phyloP scores from a whole-genome alignment of 306 rosid species.

The Mucuna pruriens region DNA sequence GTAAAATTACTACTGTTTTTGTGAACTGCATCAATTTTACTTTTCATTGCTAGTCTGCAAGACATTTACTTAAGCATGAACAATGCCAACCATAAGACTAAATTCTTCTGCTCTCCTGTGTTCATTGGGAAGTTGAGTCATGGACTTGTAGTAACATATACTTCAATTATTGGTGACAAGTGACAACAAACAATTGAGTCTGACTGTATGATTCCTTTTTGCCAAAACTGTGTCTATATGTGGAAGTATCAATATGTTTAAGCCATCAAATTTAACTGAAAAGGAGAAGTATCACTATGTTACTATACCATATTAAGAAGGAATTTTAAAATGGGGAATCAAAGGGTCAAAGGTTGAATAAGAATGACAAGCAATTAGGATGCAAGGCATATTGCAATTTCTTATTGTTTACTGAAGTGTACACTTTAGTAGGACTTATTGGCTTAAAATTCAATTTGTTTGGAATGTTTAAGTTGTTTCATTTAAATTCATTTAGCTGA shows the following conservation, averaged over 20 bases:
- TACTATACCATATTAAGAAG: background rate
- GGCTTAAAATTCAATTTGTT: background rate
- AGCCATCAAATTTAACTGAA: background rate
- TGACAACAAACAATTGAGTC: background rate
- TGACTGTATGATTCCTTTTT: background rate
- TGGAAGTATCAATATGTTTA: background rate
- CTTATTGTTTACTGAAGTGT: background rate
- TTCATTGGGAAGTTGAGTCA: background rate
- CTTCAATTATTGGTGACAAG: background rate
- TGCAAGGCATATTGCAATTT: background rate
- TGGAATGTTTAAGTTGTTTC: background rate
- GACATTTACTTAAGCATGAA: background rate
- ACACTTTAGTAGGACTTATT: constrained; percentile 12
- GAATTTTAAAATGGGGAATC: background rate
- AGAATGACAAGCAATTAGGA: background rate
- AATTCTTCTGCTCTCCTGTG: background rate
- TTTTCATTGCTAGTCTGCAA: constrained; percentile 1
- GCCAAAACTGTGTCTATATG: background rate
- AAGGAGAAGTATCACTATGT: background rate
- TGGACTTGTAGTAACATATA: background rate
- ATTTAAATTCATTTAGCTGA: background rate
- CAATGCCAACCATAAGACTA: background rate
- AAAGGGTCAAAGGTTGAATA: background rate
- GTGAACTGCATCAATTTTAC: constrained; percentile 8
- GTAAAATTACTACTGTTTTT: constrained; percentile 47